A percentile compares a stretch with the other conserved stretches of the same genome.
phyloP scores from a whole-genome alignment of 768 basidiomycete species.

The Lactarius sp. region DNA sequence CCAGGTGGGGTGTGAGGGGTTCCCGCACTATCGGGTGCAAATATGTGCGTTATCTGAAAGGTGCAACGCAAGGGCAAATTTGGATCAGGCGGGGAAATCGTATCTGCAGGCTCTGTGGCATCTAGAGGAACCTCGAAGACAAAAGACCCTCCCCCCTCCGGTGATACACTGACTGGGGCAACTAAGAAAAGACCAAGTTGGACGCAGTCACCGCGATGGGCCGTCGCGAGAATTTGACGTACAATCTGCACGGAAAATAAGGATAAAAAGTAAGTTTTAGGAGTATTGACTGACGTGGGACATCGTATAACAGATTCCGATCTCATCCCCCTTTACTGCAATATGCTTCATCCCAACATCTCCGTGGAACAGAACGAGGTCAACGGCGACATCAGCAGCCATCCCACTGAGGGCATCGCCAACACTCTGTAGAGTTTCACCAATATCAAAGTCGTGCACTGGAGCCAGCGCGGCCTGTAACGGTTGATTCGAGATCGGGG shows the following conservation, averaged over 20 bases:
- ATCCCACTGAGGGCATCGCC: slow-evolving; percentile 84
- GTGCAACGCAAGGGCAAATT: slow-evolving; percentile 47
- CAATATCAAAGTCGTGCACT: slow-evolving; percentile 77
- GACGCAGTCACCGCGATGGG: slow-evolving; percentile 72
- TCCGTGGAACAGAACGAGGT: slow-evolving; percentile 86
- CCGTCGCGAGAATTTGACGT: slow-evolving; percentile 71
- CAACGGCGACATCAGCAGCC: slow-evolving; percentile 79
- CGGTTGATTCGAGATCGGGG: slow-evolving; percentile 15
- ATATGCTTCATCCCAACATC: slow-evolving; percentile 86
- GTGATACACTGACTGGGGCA: slow-evolving; percentile 26
- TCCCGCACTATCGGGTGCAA: slow-evolving; percentile 27
- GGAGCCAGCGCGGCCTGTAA: slow-evolving; percentile 5
- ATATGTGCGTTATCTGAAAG: slow-evolving; percentile 55
- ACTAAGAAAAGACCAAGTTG: slow-evolving; percentile 74
- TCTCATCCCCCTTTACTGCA: slow-evolving; percentile 80
- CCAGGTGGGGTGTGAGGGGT: not conserved
- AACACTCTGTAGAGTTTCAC: slow-evolving; percentile 83
- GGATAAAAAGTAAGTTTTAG: slow-evolving; percentile 12
- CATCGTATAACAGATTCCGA: slow-evolving; percentile 73
- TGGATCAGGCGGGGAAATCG: slow-evolving; percentile 23
- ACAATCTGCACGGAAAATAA: slow-evolving; percentile 52
- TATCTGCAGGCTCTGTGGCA: slow-evolving; percentile 17
- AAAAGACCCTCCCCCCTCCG: slow-evolving; percentile 5
- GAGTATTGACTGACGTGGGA: slow-evolving; percentile 63
- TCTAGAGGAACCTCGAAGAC: slow-evolving; percentile 21